Evolutionary conservation across 2,329 filamentous ascomycete genomes (phyloP), one percentile per base, ranked within the genome.

Genomic region (Lasiodiplodia hormozganensis): DNA sequence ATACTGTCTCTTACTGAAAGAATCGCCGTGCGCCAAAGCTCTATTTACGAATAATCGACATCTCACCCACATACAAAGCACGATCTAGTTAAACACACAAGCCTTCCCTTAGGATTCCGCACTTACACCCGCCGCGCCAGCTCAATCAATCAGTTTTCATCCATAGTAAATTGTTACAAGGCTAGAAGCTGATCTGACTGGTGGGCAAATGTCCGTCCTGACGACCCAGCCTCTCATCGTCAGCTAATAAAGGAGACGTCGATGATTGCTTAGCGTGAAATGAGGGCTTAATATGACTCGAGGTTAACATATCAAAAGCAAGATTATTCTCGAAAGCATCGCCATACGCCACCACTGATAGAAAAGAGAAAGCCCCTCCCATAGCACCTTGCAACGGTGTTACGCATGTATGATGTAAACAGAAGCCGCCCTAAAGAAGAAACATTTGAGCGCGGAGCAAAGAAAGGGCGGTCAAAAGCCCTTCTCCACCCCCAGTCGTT

Each of bases 291-390:
- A 47, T 47, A 47, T 3, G 43, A 47, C 18, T 21, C 18, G 18
- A 47, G 43, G 18, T 47, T n/a, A n/a, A n/a, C 31, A 34, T 34
- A 43, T 38, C 18, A 62, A 16, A 62, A 11, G 7, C 43, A 28
- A 47, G 7, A 58, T 36, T 40, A 25, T 25, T 14, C 38, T 47
- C 11, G 18, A 51, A 62, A 62, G 10, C 40, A 8, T 34, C 47
- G 60, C 47, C 47, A 25, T 64, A 64, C 60, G 60, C 60, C 60
- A 36, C 36, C 21, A 60, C n/a, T 43, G 5, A 28, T 53, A 14
- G 43, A 43, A 60, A 36, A 40, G 12, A 57, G 18, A 18, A 18
- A 38, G 5, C 21, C 47, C 43, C 31, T 52, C 51, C 60, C 47
- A 31, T 64, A 47, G 52, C 47, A 52, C 60, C 60, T 52, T 28